phyloP scores from a whole-genome alignment of 768 basidiomycete species.

The Trametes villosa region DNA sequence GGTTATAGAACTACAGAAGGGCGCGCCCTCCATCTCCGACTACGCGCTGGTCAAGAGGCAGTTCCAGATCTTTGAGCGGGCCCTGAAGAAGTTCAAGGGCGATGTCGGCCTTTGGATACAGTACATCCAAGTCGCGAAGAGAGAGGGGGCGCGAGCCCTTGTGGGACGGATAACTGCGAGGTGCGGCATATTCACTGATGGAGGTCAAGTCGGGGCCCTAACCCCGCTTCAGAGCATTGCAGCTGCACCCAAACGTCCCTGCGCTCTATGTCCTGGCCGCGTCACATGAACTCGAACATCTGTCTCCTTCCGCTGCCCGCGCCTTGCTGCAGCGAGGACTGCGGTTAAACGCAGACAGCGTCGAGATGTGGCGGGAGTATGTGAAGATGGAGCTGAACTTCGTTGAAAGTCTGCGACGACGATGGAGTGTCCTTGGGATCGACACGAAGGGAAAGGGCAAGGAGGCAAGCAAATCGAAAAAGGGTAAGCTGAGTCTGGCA shows the following conservation, averaged over 20 bases:
- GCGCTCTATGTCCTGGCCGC: conserved; percentile 85
- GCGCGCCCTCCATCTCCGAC: conserved; percentile 73
- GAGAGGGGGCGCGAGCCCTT: conserved; percentile 76
- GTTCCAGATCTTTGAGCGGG: conserved; percentile 90
- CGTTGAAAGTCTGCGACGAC: conserved; percentile 74
- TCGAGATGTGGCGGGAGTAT: conserved; percentile 88
- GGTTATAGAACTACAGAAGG: conserved; percentile 38
- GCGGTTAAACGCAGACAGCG: conserved; percentile 71
- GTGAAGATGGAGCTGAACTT: conserved; percentile 90
- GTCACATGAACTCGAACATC: conserved; percentile 76
- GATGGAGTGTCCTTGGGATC: conserved; percentile 84
- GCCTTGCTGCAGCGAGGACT: conserved; percentile 85
- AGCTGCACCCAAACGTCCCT: conserved; percentile 81
- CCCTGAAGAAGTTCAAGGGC: conserved; percentile 83
- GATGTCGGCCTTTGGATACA: conserved; percentile 90
- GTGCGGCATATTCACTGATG: conserved; percentile 44
- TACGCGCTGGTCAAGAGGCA: conserved; percentile 85
- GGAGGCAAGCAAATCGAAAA: conserved; percentile 33
- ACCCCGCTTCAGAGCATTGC: conserved; percentile 64
- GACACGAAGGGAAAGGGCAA: conserved; percentile 22
- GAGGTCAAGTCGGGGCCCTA: neutral
- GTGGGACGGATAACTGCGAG: conserved; percentile 84
- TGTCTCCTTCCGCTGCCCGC: conserved; percentile 79
- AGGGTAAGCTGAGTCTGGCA: conserved; percentile 34
- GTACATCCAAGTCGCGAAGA: conserved; percentile 84